Conservation (phyloP, 208 protist species). For the Trypanosoma theileri region DNA sequence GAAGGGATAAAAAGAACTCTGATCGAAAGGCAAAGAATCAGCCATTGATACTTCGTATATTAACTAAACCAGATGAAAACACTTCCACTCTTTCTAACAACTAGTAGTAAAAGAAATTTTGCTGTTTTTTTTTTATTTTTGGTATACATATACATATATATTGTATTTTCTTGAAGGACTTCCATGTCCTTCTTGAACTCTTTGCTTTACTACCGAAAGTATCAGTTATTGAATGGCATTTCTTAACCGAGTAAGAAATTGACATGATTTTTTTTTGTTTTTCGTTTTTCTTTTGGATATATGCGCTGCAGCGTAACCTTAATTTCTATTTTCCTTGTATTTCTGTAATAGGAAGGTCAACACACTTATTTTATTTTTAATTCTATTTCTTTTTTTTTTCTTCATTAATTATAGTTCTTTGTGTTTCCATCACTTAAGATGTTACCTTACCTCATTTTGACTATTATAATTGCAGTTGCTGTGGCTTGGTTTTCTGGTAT, state of each 20-base stretch:
- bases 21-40: background rate
- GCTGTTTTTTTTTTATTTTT: background rate
- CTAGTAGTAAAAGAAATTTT: background rate
- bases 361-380: background rate
- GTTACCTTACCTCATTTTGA: slow-evolving; percentile 40
- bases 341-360: too few species aligned
- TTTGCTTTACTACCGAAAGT: too few species aligned
- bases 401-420: slow-evolving; percentile 15
- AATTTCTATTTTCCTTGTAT: too few species aligned
- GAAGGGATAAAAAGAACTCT: background rate
- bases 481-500: slow-evolving; percentile 52
- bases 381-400: slow-evolving; percentile 17
- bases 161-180: too few species aligned
- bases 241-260: too few species aligned
- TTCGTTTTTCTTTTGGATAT: too few species aligned
- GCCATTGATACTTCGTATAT: background rate
- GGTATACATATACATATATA: too few species aligned
- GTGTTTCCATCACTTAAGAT: background rate
- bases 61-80: background rate
- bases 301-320: too few species aligned
- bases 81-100: background rate
- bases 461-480: slow-evolving; percentile 41
- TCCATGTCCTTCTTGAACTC: too few species aligned
- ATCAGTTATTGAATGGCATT: too few species aligned
- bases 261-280: too few species aligned